Conservation (phyloP, 2,329 filamentous ascomycete genomes). For the Knufia petricola region DNA sequence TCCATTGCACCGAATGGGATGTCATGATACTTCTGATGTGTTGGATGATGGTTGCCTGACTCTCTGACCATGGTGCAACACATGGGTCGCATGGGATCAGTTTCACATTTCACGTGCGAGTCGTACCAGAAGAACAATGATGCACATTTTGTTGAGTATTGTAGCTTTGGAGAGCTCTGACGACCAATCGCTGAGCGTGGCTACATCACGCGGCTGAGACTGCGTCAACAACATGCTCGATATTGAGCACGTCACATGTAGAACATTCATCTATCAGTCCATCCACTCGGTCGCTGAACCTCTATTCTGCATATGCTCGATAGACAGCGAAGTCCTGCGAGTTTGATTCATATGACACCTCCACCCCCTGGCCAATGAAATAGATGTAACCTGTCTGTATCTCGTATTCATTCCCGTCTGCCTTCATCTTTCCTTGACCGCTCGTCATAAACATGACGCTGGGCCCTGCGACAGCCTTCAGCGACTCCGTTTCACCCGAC, state of each 20-base stretch:
- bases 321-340: slow-evolving; percentile 39
- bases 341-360: slow-evolving; percentile 25
- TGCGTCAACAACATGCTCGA: background rate
- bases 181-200: background rate
- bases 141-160: background rate
- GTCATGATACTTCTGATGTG: too few relatives aligned
- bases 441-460: slow-evolving; percentile 54
- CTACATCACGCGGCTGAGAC: background rate
- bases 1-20: too few relatives aligned
- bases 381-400: slow-evolving; percentile 55
- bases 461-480: slow-evolving; percentile 49
- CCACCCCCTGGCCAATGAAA: slow-evolving; percentile 53
- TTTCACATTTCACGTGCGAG: background rate
- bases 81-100: background rate
- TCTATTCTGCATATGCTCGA: slow-evolving; percentile 35
- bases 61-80: background rate
- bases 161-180: too few relatives aligned
- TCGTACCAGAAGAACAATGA: background rate
- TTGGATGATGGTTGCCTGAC: too few relatives aligned
- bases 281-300: background rate
- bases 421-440: slow-evolving; percentile 49
- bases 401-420: slow-evolving; percentile 43
- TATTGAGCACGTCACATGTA: too few relatives aligned
- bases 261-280: background rate
- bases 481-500: slow-evolving; percentile 48